These are phyloP conservation scores for Cladophialophora carrionii DNA, from an alignment of 2,329 filamentous ascomycete species.

Conservation along the genomic window DNA sequence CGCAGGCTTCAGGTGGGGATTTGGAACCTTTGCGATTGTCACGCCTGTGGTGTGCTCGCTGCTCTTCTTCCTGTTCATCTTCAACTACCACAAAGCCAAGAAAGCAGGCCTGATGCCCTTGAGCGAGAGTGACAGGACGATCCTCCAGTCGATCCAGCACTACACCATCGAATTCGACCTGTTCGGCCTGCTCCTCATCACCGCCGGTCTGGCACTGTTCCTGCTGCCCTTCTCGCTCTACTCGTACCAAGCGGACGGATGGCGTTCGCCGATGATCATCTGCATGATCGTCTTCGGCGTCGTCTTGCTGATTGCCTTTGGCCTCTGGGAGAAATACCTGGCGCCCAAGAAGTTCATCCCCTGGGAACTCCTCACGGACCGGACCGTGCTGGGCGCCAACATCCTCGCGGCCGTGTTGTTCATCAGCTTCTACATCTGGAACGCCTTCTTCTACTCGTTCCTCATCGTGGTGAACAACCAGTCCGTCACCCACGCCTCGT, in stretches of 20 bases:
- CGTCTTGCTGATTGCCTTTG: constrained; percentile 57
- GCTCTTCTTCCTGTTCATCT: constrained; percentile 56
- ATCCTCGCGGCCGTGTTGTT: constrained; percentile 53
- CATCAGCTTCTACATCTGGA: constrained; percentile 56
- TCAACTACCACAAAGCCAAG: constrained; percentile 60
- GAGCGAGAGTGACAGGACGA: constrained; percentile 42
- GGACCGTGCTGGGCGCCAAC: constrained; percentile 57
- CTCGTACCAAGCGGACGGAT: constrained; percentile 49
- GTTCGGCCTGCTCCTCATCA: constrained; percentile 63
- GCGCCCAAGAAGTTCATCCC: constrained; percentile 58
- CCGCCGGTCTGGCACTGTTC: constrained; percentile 63
- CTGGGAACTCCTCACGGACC: constrained; percentile 52
- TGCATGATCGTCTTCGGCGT: constrained; percentile 58
- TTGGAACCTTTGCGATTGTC: constrained; percentile 63
- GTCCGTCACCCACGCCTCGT: constrained; percentile 46
- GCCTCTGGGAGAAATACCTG: constrained; percentile 57
- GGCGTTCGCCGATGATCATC: constrained; percentile 53
- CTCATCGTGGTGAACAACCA: constrained; percentile 57
- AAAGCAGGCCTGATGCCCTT: constrained; percentile 55
- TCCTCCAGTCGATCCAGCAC: constrained; percentile 51
- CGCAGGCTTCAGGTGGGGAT: constrained; percentile 64
- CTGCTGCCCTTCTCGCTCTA: constrained; percentile 67
- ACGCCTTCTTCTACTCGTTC: constrained; percentile 57
- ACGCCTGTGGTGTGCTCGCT: constrained; percentile 60
- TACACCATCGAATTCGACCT: constrained; percentile 62